Evolutionary conservation across 108 stramenopile genomes (phyloP).

Genomic region (Skeletonema marinoi): DNA sequence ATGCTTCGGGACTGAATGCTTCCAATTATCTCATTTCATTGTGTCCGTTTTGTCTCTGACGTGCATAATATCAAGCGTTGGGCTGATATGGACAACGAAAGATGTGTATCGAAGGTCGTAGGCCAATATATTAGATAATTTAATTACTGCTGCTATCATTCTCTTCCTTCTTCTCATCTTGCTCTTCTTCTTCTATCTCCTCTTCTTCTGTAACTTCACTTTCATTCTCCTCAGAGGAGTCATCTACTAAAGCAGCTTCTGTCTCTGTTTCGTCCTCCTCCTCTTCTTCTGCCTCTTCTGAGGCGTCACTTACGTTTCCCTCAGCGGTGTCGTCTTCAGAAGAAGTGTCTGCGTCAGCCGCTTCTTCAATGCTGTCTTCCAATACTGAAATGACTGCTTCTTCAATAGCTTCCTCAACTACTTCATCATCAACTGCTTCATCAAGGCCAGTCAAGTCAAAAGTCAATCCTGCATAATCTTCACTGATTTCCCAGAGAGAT

Average conservation of each 20-base stretch:
- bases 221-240: background rate
- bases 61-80: constrained; percentile 52
- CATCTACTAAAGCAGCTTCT: too few species aligned
- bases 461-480: constrained; percentile 51
- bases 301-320: background rate
- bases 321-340: background rate
- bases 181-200: background rate
- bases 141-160: background rate
- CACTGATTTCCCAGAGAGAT: constrained; percentile 60
- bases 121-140: background rate
- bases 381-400: background rate
- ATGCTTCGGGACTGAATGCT: constrained; percentile 69
- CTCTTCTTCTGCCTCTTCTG: background rate
- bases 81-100: constrained; percentile 36
- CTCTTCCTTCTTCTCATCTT: background rate
- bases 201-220: background rate
- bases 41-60: constrained; percentile 55
- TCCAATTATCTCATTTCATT: constrained; percentile 59
- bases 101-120: constrained; percentile 24
- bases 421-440: background rate
- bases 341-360: background rate
- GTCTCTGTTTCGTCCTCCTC: background rate
- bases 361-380: background rate
- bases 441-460: constrained; percentile 39
- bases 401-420: background rate